Evolutionary conservation across 2,329 filamentous ascomycete species (phyloP).

Genomic region (Clonostachys sp.): DNA sequence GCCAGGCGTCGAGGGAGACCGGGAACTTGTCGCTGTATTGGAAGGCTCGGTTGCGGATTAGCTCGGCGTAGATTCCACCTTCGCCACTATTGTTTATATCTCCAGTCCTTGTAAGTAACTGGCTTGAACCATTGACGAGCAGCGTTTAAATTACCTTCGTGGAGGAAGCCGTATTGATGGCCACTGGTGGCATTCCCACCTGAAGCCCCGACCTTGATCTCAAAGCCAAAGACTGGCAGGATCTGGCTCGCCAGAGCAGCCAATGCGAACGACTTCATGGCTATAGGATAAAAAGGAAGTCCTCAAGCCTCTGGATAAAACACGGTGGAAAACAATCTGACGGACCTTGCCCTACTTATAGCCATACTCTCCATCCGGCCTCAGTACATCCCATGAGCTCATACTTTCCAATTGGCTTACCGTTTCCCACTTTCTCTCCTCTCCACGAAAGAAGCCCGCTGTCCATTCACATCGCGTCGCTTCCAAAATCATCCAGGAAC

Average conservation of each 20-base stretch:
- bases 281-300: neutral
- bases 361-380: no score
- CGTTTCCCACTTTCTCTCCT: no score
- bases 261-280: conserved; percentile 11
- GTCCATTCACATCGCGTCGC: no score
- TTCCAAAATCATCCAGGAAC: no score
- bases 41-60: conserved; percentile 68
- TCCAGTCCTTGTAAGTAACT: conserved; percentile 11
- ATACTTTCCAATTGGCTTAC: no score
- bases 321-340: no score
- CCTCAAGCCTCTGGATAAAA: no score
- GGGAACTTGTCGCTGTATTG: conserved; percentile 44
- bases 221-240: conserved; percentile 14
- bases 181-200: conserved; percentile 36
- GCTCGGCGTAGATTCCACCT: conserved; percentile 67
- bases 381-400: no score
- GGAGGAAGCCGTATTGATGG: conserved; percentile 39
- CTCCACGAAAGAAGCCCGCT: no score
- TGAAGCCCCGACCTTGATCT: conserved; percentile 26
- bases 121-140: neutral
- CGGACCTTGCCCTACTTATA: no score
- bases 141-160: conserved; percentile 27
- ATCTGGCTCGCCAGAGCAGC: conserved; percentile 11
- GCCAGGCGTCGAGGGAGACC: conserved; percentile 39
- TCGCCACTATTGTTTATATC: conserved; percentile 63